These are phyloP conservation scores for Alectoria sarmentosa DNA, from an alignment of 495 filamentous ascomycete genomes.

Conservation along the genomic window DNA sequence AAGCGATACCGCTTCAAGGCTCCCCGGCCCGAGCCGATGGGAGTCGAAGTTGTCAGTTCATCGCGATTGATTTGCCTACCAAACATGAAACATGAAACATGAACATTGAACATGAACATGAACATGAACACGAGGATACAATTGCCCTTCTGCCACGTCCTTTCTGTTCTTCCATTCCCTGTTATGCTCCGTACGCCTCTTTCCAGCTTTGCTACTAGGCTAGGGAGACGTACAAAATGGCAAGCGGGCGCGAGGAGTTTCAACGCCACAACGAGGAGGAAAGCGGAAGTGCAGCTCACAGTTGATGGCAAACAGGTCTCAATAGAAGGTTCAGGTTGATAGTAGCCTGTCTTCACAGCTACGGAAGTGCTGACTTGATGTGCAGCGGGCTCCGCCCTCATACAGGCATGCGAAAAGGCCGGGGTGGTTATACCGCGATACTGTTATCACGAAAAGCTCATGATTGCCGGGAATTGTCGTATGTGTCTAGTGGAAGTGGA, in stretches of 20 bases:
- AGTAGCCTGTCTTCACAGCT: neutral
- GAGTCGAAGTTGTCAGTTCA: no score
- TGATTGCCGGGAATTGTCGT: constrained; percentile 99
- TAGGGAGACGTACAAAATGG: constrained; percentile 54
- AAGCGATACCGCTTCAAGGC: no score
- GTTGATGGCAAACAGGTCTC: constrained; percentile 95
- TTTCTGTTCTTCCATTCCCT: constrained; percentile 35
- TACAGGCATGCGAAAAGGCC: constrained; percentile 98
- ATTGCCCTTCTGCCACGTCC: constrained; percentile 21
- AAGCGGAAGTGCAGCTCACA: constrained; percentile 89
- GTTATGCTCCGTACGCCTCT: constrained; percentile 86
- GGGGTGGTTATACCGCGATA: constrained; percentile 91
- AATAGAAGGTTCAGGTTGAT: constrained; percentile 83
- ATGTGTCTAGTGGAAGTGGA: constrained; percentile 99
- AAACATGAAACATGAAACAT: no score
- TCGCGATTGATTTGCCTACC: no score
- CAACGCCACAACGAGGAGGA: constrained; percentile 60
- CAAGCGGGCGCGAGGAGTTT: constrained; percentile 59
- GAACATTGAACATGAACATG: no score
- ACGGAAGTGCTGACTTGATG: constrained; percentile 11
- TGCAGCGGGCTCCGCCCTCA: constrained; percentile 76
- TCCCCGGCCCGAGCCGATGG: no score
- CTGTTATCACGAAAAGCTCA: constrained; percentile 99
- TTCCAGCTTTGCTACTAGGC: constrained; percentile 78
- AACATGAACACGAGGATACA: no score